Base-by-base conservation (phyloP, 2,329 filamentous ascomycete species). In the Alternaria sp. region DNA sequence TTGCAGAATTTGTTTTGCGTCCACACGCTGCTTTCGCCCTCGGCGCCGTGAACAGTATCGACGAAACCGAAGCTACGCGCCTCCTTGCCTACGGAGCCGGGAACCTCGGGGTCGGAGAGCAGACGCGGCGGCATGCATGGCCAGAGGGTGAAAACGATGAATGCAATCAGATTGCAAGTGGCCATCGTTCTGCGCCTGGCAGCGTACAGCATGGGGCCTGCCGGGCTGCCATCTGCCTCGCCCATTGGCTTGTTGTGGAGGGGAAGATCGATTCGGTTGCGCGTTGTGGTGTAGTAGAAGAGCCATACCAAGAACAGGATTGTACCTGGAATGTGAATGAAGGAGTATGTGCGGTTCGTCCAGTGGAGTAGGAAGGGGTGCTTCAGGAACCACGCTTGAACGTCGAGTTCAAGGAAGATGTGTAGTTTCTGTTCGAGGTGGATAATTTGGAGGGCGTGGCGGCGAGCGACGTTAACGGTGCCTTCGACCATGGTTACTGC, bases 241-340 rank as follows among this genome's bases (percentile, higher is more conserved):
- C 54, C 50, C 11, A 46, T 67, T 21, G 77, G 71, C 52, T 81
- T 82, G 46, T 79, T 81, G 6, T 74, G 64, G 32, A 81, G 81
- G 19, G 76, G 72, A 13, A 82, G 79, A 60, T 81, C 75, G 32
- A 80, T 75, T 30, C 85, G 82, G 74, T 87, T 87, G 55, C 85
- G 84, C 8, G 88, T 89, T 23, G 88, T 91, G 50, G 89, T 92
- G 74, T 90, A 86, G 80, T 90, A 91, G 81, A 88, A 93, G 5
- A 93, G 84, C 74, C 87, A 86, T 40, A 88, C 84, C 23, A 88
- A 82, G 73, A 92, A 93, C 47, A 90, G 84, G 68, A 93, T 92
- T 6, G 90, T 92, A 13, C 90, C 90, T 1, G 90, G 91, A 61
- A 93, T 93, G 77, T 93, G 91, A 72, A 93, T 91, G 79, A 92